phyloP scores from a whole-genome alignment of 108 stramenopile genomes.

The Conticribra guillardii region DNA sequence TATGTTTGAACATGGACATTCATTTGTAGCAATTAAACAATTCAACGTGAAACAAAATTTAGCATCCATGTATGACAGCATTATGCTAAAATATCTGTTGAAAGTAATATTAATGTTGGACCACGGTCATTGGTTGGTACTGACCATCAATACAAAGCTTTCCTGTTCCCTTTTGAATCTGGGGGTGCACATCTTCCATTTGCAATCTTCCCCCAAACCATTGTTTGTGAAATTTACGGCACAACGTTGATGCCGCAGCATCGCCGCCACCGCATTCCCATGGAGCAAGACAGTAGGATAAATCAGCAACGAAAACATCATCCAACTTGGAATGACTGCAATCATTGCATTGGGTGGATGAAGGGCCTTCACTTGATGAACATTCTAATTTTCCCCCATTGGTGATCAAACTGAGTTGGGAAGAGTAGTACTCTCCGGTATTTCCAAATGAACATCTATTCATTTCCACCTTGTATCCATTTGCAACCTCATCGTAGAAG shows the following conservation, averaged over 20 bases:
- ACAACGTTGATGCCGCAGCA: conserved; percentile 20
- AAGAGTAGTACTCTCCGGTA: conserved; percentile 43
- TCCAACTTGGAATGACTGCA: conserved; percentile 37
- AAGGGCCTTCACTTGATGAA: neutral
- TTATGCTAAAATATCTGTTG: too few relatives aligned
- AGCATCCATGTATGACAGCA: too few relatives aligned
- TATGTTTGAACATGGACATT: too few relatives aligned
- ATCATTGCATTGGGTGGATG: conserved; percentile 39
- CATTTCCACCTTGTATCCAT: conserved; percentile 61
- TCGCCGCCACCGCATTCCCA: conserved; percentile 44
- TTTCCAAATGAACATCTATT: conserved; percentile 67
- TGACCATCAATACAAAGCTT: conserved; percentile 38
- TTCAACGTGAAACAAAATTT: too few relatives aligned
- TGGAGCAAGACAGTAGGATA: conserved; percentile 44
- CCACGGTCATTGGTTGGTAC: conserved; percentile 22
- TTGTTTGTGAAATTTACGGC: conserved; percentile 34
- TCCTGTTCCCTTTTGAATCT: conserved; percentile 35
- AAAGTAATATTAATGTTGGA: too few relatives aligned
- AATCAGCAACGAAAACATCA: conserved; percentile 43
- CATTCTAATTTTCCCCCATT: conserved; percentile 36
- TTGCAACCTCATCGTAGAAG: conserved; percentile 60
- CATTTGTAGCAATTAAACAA: too few relatives aligned
- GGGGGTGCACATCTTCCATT: conserved; percentile 54
- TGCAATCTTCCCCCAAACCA: conserved; percentile 46
- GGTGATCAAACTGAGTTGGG: conserved; percentile 20